Conservation (phyloP, 2,329 filamentous ascomycete genomes). For the Sordariomycetes sp. region DNA sequence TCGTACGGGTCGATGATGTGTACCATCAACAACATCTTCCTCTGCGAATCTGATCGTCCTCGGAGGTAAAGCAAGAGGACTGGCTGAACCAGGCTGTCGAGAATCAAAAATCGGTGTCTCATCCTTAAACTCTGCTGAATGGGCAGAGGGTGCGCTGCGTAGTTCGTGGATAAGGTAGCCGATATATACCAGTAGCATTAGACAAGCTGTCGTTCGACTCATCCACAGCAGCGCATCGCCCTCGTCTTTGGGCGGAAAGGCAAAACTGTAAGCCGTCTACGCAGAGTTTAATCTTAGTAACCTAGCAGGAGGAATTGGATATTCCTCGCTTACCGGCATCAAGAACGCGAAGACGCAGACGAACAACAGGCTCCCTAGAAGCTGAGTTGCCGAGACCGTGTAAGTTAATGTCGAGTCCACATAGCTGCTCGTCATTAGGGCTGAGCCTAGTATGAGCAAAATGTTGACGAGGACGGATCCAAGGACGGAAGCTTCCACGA, state of each 20-base stretch:
- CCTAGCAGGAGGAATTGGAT: too few relatives aligned
- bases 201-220: slow-evolving; percentile 68
- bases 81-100: too few relatives aligned
- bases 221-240: slow-evolving; percentile 58
- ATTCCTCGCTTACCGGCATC: slow-evolving; percentile 19
- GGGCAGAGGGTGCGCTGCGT: too few relatives aligned
- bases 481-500: slow-evolving; percentile 68
- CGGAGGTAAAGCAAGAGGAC: too few relatives aligned
- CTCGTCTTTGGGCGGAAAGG: slow-evolving; percentile 51
- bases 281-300: too few relatives aligned
- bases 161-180: slow-evolving; percentile 71
- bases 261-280: slow-evolving; percentile 30
- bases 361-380: slow-evolving; percentile 24
- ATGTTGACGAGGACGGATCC: slow-evolving; percentile 73
- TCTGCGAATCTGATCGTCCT: too few relatives aligned
- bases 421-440: slow-evolving; percentile 60
- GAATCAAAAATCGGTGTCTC: too few relatives aligned
- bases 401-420: slow-evolving; percentile 54
- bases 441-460: slow-evolving; percentile 67
- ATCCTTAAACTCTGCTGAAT: too few relatives aligned
- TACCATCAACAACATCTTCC: too few relatives aligned
- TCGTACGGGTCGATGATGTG: too few relatives aligned
- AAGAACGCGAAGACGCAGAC: slow-evolving; percentile 28
- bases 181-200: slow-evolving; percentile 63
- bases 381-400: slow-evolving; percentile 21